Evolutionary conservation across 352 stramenopile genomes (phyloP).

Genomic region (Lagenidium sp.): DNA sequence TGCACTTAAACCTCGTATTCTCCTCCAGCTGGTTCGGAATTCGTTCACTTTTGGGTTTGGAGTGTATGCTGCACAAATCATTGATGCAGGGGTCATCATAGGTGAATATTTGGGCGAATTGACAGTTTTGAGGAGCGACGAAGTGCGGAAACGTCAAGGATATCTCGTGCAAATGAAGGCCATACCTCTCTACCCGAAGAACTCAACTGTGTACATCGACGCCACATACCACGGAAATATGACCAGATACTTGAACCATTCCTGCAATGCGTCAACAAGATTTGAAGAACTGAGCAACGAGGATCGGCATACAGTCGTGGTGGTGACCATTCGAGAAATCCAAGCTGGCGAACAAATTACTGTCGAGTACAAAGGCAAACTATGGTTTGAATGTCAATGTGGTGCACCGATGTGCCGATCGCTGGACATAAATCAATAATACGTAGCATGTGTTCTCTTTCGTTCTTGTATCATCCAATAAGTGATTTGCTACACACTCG

Average conservation of each 20-base stretch:
- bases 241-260: slow-evolving; percentile 9
- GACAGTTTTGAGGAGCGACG: neutral
- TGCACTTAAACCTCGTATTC: no score
- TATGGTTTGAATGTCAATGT: slow-evolving; percentile 1
- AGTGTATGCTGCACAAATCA: neutral
- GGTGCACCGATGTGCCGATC: neutral
- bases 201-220: slow-evolving; percentile 1
- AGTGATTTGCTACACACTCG: no score
- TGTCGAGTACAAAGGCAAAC: slow-evolving; percentile 1
- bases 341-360: slow-evolving; percentile 2
- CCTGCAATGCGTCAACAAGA: slow-evolving; percentile 1
- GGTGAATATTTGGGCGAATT: slow-evolving; percentile 2
- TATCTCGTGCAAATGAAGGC: slow-evolving; percentile 1
- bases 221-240: slow-evolving; percentile 1
- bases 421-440: no score
- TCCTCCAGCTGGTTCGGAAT: no score
- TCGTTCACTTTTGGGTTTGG: neutral
- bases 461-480: no score
- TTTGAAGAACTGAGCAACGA: slow-evolving; percentile 4
- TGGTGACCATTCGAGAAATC: neutral
- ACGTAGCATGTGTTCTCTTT: no score
- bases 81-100: slow-evolving; percentile 1
- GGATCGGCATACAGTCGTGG: neutral
- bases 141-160: neutral
- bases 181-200: neutral